Base-by-base conservation (phyloP, 2,329 filamentous ascomycete species). In the Ophiobolus disseminans region DNA sequence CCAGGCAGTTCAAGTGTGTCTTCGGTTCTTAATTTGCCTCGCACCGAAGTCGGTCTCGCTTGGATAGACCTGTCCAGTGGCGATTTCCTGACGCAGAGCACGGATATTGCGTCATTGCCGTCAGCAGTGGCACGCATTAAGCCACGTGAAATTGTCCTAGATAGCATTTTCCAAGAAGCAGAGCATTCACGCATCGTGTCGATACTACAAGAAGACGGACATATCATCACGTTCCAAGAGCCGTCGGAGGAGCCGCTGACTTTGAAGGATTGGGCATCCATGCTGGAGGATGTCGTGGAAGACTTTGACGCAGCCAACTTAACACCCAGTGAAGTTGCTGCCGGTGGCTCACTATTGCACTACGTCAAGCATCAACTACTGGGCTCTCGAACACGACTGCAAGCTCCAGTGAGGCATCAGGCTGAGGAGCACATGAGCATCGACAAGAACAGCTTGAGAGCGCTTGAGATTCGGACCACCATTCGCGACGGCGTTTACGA, bases 31-130 rank as follows among this genome's bases (percentile, higher is more conserved):
- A 71, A 67, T 17, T 35, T 69, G 56, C 72, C 80, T 42, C 73
- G 75, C 36, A 67, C 69, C 3, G 72, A 75, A 42, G 77, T 95
- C 47, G 94, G 94, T 3, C 77, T 99, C 40, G 90, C 94, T 31
- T 99, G 94, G 94, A 78, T 97, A 37, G 94, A 99, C 73, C 76
- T 97, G 20, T 97, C 94, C 7, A 99, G 94, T 2, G 94, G 94
- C 11, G 89, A 93, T 63, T 99, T 99, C 74, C 91, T 86, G 65
- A 96, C 91, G 0, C 91, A 97, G 67, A 79, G 78, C 14, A 87
- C 89, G 0, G 86, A 86, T 16, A 74, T 92, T 6, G 78, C 83
- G 40, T 86, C 86, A 45, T 76, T 99, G 4, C 81, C 89, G n/a
- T 91, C 92, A 8, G 86, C 89, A 16, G 78, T 97, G 40, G 89